Base-by-base conservation (phyloP, 306 rosid species). In the Bauhinia variegata region DNA sequence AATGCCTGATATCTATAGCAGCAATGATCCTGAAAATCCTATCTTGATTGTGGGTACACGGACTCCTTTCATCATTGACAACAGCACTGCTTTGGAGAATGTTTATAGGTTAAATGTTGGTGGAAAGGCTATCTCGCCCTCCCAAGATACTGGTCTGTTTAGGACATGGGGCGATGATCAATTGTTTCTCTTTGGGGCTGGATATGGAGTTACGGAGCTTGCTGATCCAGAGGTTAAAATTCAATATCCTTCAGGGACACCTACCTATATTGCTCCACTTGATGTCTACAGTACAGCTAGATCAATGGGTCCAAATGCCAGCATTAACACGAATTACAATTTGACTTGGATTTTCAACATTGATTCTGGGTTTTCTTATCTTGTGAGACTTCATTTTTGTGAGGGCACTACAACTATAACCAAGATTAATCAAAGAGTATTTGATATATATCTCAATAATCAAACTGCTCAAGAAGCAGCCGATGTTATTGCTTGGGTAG, bases 331-430 rank as follows among this genome's bases (percentile, higher is more conserved):
- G 41, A 86, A 85, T 57, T 93, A 76, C 88, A 93, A 93, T 64
- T 64, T 93, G 82, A 88, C 88, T 70, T 93, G 99, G 99, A 61
- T 90, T 61, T 79, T 90, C 65, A 53, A 89, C 0, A 69, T 93
- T 9, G 97, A 90, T 67, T 61, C 96, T 0, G 95, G 92, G 57
- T 95, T 90, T 77, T 68, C 64, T 15, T 90, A 90, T 87, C 86
- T 95, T 63, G 97, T 88, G 65, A 82, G 99, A 76, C 96, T 95
- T 48, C 96, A 95, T 75, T 90, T 95, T 69, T 91, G 96, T 67
- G 99, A 95, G 84, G 77, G 79, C 37, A 31, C 80, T 0, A 10
- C 69, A 4, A 75, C 41, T 55, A 74, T 95, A 19, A 75, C 78
- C 37, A 63, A 52, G 65, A 0, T 10, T 7, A 86, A 95, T 76